These are phyloP conservation scores for Boletus sp. DNA, from an alignment of 768 basidiomycete species.

Conservation along the genomic window DNA sequence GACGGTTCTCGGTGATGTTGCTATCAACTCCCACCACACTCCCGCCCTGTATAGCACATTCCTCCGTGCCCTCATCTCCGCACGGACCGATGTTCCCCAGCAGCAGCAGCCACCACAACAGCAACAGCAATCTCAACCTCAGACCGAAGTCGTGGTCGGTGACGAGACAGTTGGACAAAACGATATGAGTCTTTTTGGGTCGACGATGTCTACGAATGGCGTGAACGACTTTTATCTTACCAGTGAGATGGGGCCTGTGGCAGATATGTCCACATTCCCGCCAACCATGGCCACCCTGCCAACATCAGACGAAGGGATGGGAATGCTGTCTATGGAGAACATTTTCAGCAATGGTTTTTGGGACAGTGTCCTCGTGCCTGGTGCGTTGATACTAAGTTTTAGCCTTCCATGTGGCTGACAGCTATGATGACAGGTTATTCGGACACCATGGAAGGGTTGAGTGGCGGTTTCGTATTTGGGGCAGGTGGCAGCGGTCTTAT, in stretches of 20 bases:
- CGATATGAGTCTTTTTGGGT: constrained; percentile 30
- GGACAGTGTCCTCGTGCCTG: constrained; percentile 86
- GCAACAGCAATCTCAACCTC: constrained; percentile 17
- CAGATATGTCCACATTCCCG: constrained; percentile 80
- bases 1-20: constrained; percentile 69
- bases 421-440: constrained; percentile 55
- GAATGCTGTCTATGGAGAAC: constrained; percentile 75
- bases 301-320: constrained; percentile 37
- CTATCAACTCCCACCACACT: constrained; percentile 79
- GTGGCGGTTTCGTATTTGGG: constrained; percentile 83
- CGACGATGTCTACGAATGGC: constrained; percentile 20
- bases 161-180: constrained; percentile 20
- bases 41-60: constrained; percentile 87
- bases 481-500: constrained; percentile 81
- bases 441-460: constrained; percentile 76
- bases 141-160: constrained; percentile 16
- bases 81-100: constrained; percentile 35
- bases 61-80: constrained; percentile 71
- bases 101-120: constrained; percentile 17
- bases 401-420: neutral
- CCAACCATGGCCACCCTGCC: constrained; percentile 73
- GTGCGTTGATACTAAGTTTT: constrained; percentile 39
- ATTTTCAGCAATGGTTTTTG: constrained; percentile 78
- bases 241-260: constrained; percentile 81
- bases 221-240: constrained; percentile 63